These are phyloP conservation scores for Escallonia herrerae DNA, from an alignment of 129 eudicot genomes.

Conservation along the genomic window DNA sequence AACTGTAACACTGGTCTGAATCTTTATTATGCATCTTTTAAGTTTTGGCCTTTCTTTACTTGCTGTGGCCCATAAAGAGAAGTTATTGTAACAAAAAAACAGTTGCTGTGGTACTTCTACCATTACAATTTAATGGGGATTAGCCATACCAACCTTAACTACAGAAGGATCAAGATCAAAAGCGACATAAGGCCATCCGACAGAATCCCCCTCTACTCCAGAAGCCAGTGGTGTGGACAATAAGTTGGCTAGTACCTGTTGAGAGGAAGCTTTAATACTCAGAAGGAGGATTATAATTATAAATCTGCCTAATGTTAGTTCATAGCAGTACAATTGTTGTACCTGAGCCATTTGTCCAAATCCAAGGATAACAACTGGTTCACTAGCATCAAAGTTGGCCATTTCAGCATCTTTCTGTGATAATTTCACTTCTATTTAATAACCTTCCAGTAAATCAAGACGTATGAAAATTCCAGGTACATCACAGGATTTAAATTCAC, in stretches of 20 bases:
- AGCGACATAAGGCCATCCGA: slow-evolving; percentile 92
- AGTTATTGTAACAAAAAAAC: background rate
- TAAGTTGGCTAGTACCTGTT: slow-evolving; percentile 94
- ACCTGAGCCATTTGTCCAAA: slow-evolving; percentile 99
- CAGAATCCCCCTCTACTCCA: slow-evolving; percentile 61
- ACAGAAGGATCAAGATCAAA: slow-evolving; percentile 89
- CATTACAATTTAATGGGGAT: background rate
- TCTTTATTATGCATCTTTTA: background rate
- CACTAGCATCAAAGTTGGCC: slow-evolving; percentile 60
- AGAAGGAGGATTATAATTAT: background rate
- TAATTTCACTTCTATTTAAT: background rate
- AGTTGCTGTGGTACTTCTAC: background rate
- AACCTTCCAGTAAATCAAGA: no score
- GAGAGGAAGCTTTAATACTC: slow-evolving; percentile 10
- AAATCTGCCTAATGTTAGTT: background rate
- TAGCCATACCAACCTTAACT: slow-evolving; percentile 55
- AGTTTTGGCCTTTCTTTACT: background rate
- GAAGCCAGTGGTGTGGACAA: slow-evolving; percentile 79
- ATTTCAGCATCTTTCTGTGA: slow-evolving; percentile 52
- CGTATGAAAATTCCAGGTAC: no score
- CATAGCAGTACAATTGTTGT: slow-evolving; percentile 3
- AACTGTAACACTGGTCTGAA: no score
- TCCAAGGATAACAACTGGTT: slow-evolving; percentile 90
- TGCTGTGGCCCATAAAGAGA: background rate
- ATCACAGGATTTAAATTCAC: background rate